Evolutionary conservation across 306 rosid species (phyloP), one percentile per base, ranked within the genome.

Genomic region (Sophora flavescens): DNA sequence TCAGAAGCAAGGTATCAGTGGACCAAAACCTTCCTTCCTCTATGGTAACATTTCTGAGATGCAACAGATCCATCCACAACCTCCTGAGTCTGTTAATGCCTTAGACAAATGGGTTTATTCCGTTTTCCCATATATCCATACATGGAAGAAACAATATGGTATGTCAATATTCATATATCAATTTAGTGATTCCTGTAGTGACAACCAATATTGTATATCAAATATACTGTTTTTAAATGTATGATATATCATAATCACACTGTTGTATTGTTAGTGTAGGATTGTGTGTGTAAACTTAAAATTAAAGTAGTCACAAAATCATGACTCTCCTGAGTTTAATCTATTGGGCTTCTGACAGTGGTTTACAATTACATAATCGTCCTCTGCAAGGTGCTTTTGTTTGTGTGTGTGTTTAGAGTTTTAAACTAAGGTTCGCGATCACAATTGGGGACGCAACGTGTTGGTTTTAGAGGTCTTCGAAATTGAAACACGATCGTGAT

Each of bases 101-200:
- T 77, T 70, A 2, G 74, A 82, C 1, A 8, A 72, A 8, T 78
- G 86, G 86, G 3, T 62, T 52, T 12, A 0, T 52, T 78, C 80
- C 52, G 12, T 83, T 59, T 78, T 68, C 70, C 86, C 83, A 5
- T 51, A 60, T 26, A 68, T 83, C 6, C 83, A 83, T 16, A 28
- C 48, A 3, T 78, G 83, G 86, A 74, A 14, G n/a, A 67, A 83
- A 44, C 73, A 15, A 5, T 83, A 74, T 13, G 86, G 86, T 83
- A 77, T 4, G 18, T 50, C 2, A 36, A 35, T 4, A 8, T 42
- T 58, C 1, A 47, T 47, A 47, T 47, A 47, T 11, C 12, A 45
- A 45, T 50, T 30, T n/a, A 36, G 2, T 62, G 2, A 16, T 38
- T 63, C 42, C 8, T 63, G 26, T 33, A 33, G 22, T 2, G 44